Evolutionary conservation across 2,329 filamentous ascomycete species (phyloP).

Genomic region (Aspergillus sp.): DNA sequence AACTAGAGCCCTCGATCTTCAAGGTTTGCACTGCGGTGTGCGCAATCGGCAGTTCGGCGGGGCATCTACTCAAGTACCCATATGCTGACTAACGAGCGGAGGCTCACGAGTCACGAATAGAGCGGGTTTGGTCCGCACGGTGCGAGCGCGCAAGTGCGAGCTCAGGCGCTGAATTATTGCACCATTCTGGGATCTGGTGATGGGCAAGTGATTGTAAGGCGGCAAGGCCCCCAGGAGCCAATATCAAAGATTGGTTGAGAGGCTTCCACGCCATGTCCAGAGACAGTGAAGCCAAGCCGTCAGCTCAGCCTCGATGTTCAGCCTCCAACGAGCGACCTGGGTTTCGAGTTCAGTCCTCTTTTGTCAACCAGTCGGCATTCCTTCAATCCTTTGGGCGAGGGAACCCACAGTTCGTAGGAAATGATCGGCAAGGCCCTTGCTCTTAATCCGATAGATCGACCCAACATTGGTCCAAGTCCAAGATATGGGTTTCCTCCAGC

Average conservation of each 20-base stretch:
- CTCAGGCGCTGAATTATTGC: background rate
- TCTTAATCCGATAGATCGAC: background rate
- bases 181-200: background rate
- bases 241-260: background rate
- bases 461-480: background rate
- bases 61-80: background rate
- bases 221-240: background rate
- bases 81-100: background rate
- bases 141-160: background rate
- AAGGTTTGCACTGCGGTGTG: too few species aligned
- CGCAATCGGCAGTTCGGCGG: background rate
- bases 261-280: too few species aligned
- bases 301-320: background rate
- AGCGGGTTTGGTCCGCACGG: background rate
- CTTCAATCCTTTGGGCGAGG: background rate
- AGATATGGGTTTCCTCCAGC: too few species aligned
- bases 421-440: background rate
- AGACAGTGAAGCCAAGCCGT: background rate
- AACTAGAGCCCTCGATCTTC: background rate
- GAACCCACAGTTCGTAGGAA: background rate
- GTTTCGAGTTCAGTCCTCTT: background rate
- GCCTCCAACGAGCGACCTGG: background rate
- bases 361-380: background rate
- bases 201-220: background rate
- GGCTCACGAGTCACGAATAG: background rate